Conservation (phyloP, 2,329 filamentous ascomycete genomes). For the Verticillium tricorpus region DNA sequence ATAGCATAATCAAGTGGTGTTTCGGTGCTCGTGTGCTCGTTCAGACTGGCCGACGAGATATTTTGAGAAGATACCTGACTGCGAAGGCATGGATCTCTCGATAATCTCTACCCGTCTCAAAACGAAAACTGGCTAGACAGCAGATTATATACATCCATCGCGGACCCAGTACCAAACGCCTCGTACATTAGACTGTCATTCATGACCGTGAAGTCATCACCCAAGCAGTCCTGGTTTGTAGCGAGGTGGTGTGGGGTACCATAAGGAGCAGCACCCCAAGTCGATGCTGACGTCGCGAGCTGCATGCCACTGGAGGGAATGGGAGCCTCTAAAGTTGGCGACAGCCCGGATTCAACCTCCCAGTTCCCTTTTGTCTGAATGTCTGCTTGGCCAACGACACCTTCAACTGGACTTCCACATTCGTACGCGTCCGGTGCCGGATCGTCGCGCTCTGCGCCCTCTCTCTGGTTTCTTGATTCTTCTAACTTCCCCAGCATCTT, state of each 20-base stretch:
- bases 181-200: slow-evolving; percentile 21
- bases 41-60: neutral
- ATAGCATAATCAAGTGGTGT: neutral
- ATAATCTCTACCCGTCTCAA: neutral
- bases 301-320: neutral
- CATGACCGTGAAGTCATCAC: slow-evolving; percentile 15
- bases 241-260: neutral
- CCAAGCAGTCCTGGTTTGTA: slow-evolving; percentile 9
- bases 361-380: no score
- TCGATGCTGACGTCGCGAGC: neutral
- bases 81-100: neutral
- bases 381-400: neutral
- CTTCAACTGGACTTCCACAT: neutral
- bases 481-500: slow-evolving; percentile 24
- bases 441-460: neutral
- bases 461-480: neutral
- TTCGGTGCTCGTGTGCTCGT: neutral
- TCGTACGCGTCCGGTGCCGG: neutral
- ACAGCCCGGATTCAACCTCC: no score
- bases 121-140: slow-evolving; percentile 6
- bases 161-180: slow-evolving; percentile 20
- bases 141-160: slow-evolving; percentile 18
- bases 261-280: neutral
- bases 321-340: neutral
- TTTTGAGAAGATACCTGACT: neutral